Evolutionary conservation across 345 rosid species (phyloP).

Genomic region (Eucalyptus microcorys): DNA sequence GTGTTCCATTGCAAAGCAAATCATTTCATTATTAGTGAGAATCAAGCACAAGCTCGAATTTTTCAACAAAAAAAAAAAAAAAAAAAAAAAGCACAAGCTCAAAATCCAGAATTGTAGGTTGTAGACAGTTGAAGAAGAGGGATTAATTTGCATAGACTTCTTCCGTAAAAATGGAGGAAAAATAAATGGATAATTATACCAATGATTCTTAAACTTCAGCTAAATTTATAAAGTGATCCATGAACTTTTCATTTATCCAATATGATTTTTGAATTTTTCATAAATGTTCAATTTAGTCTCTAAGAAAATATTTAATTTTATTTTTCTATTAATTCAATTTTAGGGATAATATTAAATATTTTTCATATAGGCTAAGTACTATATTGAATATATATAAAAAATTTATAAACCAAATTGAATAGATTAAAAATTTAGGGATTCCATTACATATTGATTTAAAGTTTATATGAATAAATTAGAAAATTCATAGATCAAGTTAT

Average conservation of each 20-base stretch:
- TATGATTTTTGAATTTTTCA: neutral
- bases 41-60: neutral
- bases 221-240: neutral
- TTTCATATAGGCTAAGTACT: too few relatives aligned
- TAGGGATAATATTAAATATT: too few relatives aligned
- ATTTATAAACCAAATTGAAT: neutral
- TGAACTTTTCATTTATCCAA: neutral
- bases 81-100: neutral
- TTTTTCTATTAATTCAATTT: neutral
- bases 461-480: too few relatives aligned
- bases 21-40: neutral
- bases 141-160: neutral
- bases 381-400: too few relatives aligned
- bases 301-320: neutral
- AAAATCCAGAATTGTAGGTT: neutral
- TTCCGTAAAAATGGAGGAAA: neutral
- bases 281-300: neutral
- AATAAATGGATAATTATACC: too few relatives aligned
- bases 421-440: neutral
- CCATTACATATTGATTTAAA: neutral
- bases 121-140: neutral
- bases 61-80: too few relatives aligned
- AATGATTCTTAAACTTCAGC: rapidly evolving
- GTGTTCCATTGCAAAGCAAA: neutral
- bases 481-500: neutral